A percentile compares a stretch with the other conserved stretches of the same genome.
These are phyloP conservation scores for Lepidium didymum DNA, from an alignment of 345 rosid genomes.

Conservation along the genomic window DNA sequence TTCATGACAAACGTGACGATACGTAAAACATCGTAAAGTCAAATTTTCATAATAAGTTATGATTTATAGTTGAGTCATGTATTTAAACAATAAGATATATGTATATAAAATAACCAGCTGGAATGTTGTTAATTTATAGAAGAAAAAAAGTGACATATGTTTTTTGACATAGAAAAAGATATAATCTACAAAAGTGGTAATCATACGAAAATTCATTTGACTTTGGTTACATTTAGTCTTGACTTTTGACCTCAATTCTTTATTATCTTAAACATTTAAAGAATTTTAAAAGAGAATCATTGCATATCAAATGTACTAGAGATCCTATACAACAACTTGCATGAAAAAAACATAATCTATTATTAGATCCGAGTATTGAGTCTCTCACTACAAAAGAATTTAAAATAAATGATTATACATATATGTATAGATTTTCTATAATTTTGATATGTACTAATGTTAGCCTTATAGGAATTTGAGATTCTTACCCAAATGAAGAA, in stretches of 20 bases:
- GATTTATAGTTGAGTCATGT: not conserved
- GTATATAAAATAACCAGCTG: conserved; percentile 8
- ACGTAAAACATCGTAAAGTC: not conserved
- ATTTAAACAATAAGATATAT: not conserved
- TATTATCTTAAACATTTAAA: not conserved
- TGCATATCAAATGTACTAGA: conserved; percentile 15
- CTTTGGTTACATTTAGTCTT: conserved; percentile 15
- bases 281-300: not conserved
- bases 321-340: conserved; percentile 3
- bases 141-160: conserved; percentile 11
- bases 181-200: conserved; percentile 14
- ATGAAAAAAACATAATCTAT: not conserved
- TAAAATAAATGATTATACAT: too few species aligned
- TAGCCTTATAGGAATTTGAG: conserved; percentile 7
- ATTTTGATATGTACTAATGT: not conserved
- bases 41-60: not conserved
- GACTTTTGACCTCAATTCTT: conserved; percentile 15
- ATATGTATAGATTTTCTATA: too few species aligned
- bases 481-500: conserved; percentile 23
- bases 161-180: conserved; percentile 10
- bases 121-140: conserved; percentile 11
- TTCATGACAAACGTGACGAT: not conserved
- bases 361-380: not conserved
- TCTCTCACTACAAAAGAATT: not conserved
- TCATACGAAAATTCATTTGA: conserved; percentile 13